Evolutionary conservation across 176 grass and related monocot species (phyloP).

Genomic region (Lolium perenne): DNA sequence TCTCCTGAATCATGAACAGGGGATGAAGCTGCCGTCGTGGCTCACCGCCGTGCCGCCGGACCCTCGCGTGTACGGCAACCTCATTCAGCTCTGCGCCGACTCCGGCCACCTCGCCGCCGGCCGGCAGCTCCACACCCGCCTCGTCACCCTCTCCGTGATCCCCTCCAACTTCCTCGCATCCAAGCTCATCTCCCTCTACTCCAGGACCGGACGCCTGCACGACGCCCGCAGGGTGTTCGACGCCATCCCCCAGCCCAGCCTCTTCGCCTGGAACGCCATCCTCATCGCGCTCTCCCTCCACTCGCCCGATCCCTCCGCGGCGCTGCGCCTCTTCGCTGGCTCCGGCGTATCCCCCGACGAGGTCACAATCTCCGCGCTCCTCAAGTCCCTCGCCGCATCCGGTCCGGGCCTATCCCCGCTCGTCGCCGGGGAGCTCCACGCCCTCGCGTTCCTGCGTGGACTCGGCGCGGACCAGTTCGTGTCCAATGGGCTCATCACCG

Average conservation of each 20-base stretch:
- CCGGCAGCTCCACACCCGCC: constrained; percentile 61
- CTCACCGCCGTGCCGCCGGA: constrained; percentile 50
- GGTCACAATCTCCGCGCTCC: constrained; percentile 63
- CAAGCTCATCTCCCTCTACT: constrained; percentile 77
- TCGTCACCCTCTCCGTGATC: constrained; percentile 45
- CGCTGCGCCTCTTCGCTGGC: constrained; percentile 56
- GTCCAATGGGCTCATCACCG: constrained; percentile 66
- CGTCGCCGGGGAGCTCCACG: constrained; percentile 49
- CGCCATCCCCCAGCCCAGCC: constrained; percentile 52
- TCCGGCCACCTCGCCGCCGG: constrained; percentile 48
- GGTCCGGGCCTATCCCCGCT: constrained; percentile 34
- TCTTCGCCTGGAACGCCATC: constrained; percentile 81
- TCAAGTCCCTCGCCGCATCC: constrained; percentile 62
- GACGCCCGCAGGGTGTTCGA: constrained; percentile 72
- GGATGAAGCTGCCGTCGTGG: constrained; percentile 59
- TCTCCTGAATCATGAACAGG: not conserved
- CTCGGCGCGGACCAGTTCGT: constrained; percentile 57
- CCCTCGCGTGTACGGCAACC: constrained; percentile 50
- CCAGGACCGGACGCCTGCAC: constrained; percentile 44
- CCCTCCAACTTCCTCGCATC: constrained; percentile 79
- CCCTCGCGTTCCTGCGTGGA: constrained; percentile 43
- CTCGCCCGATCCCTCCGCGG: constrained; percentile 45
- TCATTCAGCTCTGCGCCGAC: constrained; percentile 70
- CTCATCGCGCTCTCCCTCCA: constrained; percentile 71
- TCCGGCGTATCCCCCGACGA: constrained; percentile 57